Evolutionary conservation across 805 yeast genomes (phyloP).

Genomic region (Metschnikowia aberdeeniae): DNA sequence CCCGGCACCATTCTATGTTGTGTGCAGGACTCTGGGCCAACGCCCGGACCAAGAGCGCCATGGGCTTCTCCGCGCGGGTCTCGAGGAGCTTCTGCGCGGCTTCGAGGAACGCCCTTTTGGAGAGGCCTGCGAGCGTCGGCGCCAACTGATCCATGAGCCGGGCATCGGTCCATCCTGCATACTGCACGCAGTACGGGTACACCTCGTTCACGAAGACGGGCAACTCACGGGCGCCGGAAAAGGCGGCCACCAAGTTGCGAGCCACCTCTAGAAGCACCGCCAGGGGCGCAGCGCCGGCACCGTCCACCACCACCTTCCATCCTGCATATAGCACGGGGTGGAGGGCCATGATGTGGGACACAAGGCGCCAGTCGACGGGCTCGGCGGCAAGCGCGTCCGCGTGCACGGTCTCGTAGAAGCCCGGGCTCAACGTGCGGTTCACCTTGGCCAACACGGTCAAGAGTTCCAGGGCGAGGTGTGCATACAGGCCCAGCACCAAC

Average conservation of each 20-base stretch:
- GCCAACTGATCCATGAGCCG: constrained; percentile 38
- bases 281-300: background rate
- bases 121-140: constrained; percentile 38
- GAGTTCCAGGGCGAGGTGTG: constrained; percentile 38
- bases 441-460: constrained; percentile 45
- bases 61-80: constrained; percentile 3
- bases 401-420: constrained; percentile 44
- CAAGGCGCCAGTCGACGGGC: constrained; percentile 40
- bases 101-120: constrained; percentile 42
- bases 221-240: constrained; percentile 56
- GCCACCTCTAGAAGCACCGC: constrained; percentile 15
- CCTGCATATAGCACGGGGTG: constrained; percentile 58
- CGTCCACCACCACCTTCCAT: constrained; percentile 29
- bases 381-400: constrained; percentile 22
- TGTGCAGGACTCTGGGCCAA: constrained; percentile 29
- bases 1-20: constrained; percentile 13
- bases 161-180: constrained; percentile 22
- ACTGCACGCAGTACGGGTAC: constrained; percentile 36
- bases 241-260: constrained; percentile 41
- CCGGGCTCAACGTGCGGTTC: constrained; percentile 51
- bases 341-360: constrained; percentile 46
- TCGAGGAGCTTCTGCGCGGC: constrained; percentile 7
- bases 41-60: constrained; percentile 31
- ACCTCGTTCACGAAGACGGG: constrained; percentile 40
- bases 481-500: constrained; percentile 34